These are phyloP conservation scores for Naumovozyma baii DNA, from an alignment of 805 yeast genomes.

Conservation along the genomic window DNA sequence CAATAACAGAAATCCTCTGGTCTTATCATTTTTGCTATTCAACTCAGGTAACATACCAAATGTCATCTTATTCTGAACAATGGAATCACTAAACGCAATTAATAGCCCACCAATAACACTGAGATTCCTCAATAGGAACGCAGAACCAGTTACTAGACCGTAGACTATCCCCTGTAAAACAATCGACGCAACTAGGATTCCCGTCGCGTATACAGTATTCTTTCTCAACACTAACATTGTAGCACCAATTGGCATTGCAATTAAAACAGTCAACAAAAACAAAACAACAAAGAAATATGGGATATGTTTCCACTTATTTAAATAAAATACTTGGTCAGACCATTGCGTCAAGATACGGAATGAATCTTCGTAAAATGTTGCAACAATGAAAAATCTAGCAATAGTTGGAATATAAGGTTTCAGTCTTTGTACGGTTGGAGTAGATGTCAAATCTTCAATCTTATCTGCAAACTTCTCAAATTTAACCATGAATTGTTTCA, in stretches of 20 bases:
- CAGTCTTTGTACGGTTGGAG: constrained; percentile 36
- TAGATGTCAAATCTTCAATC: constrained; percentile 46
- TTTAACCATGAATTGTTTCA: not conserved
- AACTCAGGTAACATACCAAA: constrained; percentile 39
- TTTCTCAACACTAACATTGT: constrained; percentile 60
- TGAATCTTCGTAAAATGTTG: constrained; percentile 88
- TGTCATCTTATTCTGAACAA: constrained; percentile 63
- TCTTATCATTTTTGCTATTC: constrained; percentile 49
- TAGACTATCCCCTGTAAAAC: constrained; percentile 77
- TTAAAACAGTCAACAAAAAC: constrained; percentile 55
- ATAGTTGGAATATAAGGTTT: constrained; percentile 77
- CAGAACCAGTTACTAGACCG: constrained; percentile 73
- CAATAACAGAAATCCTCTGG: constrained; percentile 68
- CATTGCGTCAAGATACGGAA: constrained; percentile 77
- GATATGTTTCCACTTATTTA: constrained; percentile 67
- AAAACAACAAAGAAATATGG: constrained; percentile 69
- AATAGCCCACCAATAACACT: constrained; percentile 88
- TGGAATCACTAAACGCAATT: constrained; percentile 76
- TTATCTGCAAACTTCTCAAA: not conserved
- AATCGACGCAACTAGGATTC: constrained; percentile 59
- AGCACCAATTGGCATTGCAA: constrained; percentile 66
- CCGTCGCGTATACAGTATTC: constrained; percentile 60
- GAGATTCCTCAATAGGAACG: constrained; percentile 76
- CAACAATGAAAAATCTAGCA: constrained; percentile 84
- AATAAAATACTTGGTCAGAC: constrained; percentile 80